These are phyloP conservation scores for Mycena kentingensis DNA, from an alignment of 768 basidiomycete species.

Conservation along the genomic window DNA sequence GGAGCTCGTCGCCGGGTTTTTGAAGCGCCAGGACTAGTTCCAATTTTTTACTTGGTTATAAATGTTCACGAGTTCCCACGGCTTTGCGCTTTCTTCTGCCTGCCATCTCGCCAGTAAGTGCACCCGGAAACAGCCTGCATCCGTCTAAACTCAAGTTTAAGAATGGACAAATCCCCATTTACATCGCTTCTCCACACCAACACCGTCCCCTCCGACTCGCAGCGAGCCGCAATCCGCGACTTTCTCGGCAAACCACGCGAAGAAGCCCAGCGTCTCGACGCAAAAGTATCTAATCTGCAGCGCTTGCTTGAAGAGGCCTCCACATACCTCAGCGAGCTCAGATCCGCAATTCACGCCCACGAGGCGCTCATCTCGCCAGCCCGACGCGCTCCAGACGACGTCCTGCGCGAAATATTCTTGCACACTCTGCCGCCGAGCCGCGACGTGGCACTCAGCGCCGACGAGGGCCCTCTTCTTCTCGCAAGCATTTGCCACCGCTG, in stretches of 20 bases:
- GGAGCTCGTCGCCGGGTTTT: slow-evolving; percentile 32
- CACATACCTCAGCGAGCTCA: background rate
- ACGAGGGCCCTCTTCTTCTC: background rate
- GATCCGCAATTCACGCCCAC: too few relatives aligned
- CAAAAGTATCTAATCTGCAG: background rate
- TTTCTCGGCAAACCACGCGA: background rate
- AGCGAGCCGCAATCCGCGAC: background rate
- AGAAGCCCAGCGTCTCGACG: background rate
- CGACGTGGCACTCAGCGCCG: background rate
- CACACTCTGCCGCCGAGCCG: background rate
- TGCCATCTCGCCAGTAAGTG: too few relatives aligned
- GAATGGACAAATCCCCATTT: slow-evolving; percentile 7
- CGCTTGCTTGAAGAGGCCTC: background rate
- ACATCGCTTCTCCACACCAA: background rate
- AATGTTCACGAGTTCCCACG: too few relatives aligned
- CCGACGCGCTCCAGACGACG: background rate
- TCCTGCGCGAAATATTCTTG: background rate
- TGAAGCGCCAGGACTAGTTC: too few relatives aligned
- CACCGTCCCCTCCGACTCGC: background rate
- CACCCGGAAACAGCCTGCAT: too few relatives aligned
- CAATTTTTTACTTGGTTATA: too few relatives aligned
- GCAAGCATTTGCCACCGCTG: background rate
- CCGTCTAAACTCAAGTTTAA: too few relatives aligned
- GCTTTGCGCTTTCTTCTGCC: too few relatives aligned
- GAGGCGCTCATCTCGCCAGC: slow-evolving; percentile 3